Base-by-base conservation (phyloP, 257 asterid species). In the Solanum tacnaense region DNA sequence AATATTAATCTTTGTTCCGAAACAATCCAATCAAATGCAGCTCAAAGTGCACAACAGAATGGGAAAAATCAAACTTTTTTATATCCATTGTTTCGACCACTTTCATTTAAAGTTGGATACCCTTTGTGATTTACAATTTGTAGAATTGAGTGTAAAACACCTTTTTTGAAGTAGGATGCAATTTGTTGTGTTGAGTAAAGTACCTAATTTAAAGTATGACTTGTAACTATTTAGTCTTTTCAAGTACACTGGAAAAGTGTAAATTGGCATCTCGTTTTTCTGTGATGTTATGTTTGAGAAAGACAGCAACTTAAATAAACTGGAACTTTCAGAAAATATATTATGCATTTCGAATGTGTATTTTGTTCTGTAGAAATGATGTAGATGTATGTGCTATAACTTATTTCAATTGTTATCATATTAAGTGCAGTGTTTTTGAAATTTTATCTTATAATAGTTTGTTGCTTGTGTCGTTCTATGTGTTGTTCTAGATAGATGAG, bases 401-500 rank as follows among this genome's bases (percentile, higher is more conserved):
- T 79, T 46, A 44, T 44, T 46, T 18, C 67, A 81, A 9, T 10
- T 81, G 10, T 7, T 27, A 49, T 46, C 5, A 46, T 81, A 18
- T 46, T 29, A 31, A 81, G 29, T 5, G 36, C 39, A 27, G 6
- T 29, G 20, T 3, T 13, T 25, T 18, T 46, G 23, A 29, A 27
- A 44, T 46, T 25, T 78, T 16, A 46, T 46, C 41, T 79, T 4
- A 44, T 44, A 41, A 41, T 21, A 35, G 38, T 35, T 52, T 52
- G 38, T 83, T 3, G 68, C 7, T 36, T 85, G n/a, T 83, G 84
- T 12, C 20, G 6, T 86, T 88, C n/a, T 89, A 97, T 85, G 20
- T 83, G 84, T 12, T 13, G 13, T 87, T 88, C n/a, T 89, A 97
- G 99, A 95, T 97, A 70, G 96, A 95, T 85, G 98, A 97, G 93